Conservation (phyloP, 2,329 filamentous ascomycete species). For the Lizonia empirigonia region DNA sequence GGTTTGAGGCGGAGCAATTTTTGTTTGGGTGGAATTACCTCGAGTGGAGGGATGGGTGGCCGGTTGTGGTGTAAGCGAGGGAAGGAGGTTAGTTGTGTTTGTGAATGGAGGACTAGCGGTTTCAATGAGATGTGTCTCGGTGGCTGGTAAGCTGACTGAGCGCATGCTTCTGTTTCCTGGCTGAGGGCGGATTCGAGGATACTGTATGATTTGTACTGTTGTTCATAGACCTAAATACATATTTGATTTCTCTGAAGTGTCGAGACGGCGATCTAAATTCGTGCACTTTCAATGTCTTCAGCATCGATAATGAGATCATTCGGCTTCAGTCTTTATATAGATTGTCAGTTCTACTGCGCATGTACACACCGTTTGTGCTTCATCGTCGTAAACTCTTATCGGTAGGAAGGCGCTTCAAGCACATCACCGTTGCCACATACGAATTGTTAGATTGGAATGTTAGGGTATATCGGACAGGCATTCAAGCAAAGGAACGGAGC, state of each 20-base stretch:
- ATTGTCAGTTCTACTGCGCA: no score
- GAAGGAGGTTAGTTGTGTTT: no score
- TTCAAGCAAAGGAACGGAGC: no score
- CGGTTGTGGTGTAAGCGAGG: conserved; percentile 20
- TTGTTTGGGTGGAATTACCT: conserved; percentile 42
- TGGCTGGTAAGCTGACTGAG: not conserved
- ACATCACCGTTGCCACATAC: no score
- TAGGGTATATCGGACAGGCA: no score
- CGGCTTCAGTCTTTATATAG: no score
- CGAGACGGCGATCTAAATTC: not conserved
- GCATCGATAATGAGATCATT: no score
- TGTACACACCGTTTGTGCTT: no score
- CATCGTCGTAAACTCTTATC: no score
- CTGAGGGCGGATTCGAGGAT: not conserved
- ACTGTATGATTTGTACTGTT: not conserved
- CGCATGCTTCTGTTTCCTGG: not conserved
- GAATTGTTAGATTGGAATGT: no score
- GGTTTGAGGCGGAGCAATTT: conserved; percentile 33
- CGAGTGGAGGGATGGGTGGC: conserved; percentile 38
- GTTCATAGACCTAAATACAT: not conserved
- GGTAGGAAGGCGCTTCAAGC: no score
- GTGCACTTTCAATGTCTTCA: not conserved
- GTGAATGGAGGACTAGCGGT: not conserved
- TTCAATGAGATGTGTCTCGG: not conserved
- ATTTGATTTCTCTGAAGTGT: not conserved